Percentiles rank a stretch among this genome's conserved stretches.
These are phyloP conservation scores for Colletotrichum plurivorum DNA, from an alignment of 2,329 filamentous ascomycete species.

Conservation along the genomic window DNA sequence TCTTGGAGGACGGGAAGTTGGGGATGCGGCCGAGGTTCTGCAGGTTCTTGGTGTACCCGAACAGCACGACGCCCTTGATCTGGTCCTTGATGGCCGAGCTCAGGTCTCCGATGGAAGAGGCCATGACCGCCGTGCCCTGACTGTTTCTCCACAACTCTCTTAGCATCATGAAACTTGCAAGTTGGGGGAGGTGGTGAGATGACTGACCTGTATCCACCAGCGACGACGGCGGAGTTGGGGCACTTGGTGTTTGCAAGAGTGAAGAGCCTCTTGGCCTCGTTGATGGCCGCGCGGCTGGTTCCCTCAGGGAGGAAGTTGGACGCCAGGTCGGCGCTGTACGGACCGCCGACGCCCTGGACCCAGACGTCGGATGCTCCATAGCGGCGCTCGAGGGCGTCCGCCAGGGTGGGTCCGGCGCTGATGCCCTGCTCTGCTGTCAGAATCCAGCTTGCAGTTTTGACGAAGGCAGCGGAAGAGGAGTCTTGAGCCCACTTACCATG, in stretches of 20 bases:
- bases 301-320: conserved; percentile 56
- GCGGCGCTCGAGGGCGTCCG: conserved; percentile 45
- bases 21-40: conserved; percentile 57
- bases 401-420: conserved; percentile 48
- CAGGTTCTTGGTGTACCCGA: conserved; percentile 59
- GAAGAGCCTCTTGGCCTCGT: conserved; percentile 57
- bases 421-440: conserved; percentile 42
- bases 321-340: conserved; percentile 53
- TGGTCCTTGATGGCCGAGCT: conserved; percentile 47
- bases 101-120: conserved; percentile 54
- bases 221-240: conserved; percentile 57
- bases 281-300: conserved; percentile 54
- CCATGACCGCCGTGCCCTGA: conserved; percentile 61
- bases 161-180: too few relatives aligned
- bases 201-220: conserved; percentile 51
- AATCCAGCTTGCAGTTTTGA: not conserved
- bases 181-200: too few relatives aligned
- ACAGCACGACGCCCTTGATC: conserved; percentile 54
- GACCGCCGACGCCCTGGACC: conserved; percentile 60
- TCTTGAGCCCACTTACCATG: conserved; percentile 46
- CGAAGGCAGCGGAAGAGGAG: not conserved
- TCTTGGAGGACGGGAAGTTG: conserved; percentile 52
- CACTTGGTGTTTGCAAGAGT: conserved; percentile 57
- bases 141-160: conserved; percentile 30
- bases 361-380: conserved; percentile 49